Evolutionary conservation across 805 yeast species (phyloP).

Genomic region (Candida ponderosae): DNA sequence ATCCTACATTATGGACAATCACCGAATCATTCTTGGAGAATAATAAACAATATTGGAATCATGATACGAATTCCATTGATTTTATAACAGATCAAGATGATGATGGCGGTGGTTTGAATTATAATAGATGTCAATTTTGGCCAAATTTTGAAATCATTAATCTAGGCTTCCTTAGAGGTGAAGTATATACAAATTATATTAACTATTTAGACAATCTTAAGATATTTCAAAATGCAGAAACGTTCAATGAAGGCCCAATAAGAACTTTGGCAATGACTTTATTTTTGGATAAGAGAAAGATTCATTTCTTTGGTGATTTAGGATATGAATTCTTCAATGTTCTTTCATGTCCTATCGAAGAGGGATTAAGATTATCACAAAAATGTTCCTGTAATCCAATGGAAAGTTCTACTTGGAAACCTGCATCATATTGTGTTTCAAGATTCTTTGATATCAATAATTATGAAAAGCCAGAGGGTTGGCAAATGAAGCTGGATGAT

Average conservation of each 20-base stretch:
- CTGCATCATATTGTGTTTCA: slow-evolving; percentile 62
- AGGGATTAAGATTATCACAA: slow-evolving; percentile 43
- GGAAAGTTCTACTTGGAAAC: slow-evolving; percentile 63
- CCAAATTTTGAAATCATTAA: slow-evolving; percentile 66
- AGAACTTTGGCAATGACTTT: slow-evolving; percentile 64
- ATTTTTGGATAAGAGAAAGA: slow-evolving; percentile 40
- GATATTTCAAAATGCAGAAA: slow-evolving; percentile 36
- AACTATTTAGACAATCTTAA: slow-evolving; percentile 41
- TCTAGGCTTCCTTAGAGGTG: slow-evolving; percentile 53
- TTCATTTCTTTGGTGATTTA: slow-evolving; percentile 65
- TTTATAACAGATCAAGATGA: slow-evolving; percentile 51
- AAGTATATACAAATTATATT: slow-evolving; percentile 47
- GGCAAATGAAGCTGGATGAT: slow-evolving; percentile 40
- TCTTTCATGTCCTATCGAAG: slow-evolving; percentile 72
- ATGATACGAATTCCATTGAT: slow-evolving; percentile 46
- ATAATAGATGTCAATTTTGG: slow-evolving; percentile 74
- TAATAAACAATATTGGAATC: slow-evolving; percentile 27
- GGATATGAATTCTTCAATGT: slow-evolving; percentile 62
- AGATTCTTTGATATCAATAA: slow-evolving; percentile 47
- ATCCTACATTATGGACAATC: slow-evolving; percentile 51
- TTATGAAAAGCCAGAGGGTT: slow-evolving; percentile 49
- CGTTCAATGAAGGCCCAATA: slow-evolving; percentile 87
- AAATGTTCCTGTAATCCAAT: slow-evolving; percentile 68
- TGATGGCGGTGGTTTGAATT: slow-evolving; percentile 48
- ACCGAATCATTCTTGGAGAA: slow-evolving; percentile 33